phyloP scores from a whole-genome alignment of 495 filamentous ascomycete genomes.

The Aspergillus coremiiformis region DNA sequence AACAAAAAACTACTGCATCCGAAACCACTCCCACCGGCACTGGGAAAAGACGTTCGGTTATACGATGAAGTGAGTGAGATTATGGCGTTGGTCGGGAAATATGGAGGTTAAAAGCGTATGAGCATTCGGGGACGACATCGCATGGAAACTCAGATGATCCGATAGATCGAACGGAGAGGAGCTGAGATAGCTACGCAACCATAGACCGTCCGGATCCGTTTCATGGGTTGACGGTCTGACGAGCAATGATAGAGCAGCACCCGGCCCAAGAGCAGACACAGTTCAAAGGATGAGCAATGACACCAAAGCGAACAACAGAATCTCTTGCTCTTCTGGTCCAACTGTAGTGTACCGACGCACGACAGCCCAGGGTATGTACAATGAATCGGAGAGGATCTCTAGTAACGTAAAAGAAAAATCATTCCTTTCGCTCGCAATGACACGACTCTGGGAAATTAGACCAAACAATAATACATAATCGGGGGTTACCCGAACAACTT shows the following conservation, averaged over 20 bases:
- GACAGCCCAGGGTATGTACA: constrained; percentile 46
- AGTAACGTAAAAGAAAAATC: constrained; percentile 36
- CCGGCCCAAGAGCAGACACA: constrained; percentile 5
- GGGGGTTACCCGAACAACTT: constrained; percentile 31
- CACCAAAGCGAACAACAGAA: constrained; percentile 34
- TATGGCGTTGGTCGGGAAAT: constrained; percentile 30
- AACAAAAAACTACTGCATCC: constrained; percentile 33
- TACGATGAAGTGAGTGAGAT: constrained; percentile 26
- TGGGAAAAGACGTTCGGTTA: constrained; percentile 17
- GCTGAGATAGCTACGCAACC: neutral
- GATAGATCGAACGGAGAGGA: neutral
- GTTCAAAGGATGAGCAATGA: constrained; percentile 16
- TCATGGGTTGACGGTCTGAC: constrained; percentile 11
- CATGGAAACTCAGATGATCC: neutral
- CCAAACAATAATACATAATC: constrained; percentile 46
- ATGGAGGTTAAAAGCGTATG: constrained; percentile 13
- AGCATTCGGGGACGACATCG: neutral
- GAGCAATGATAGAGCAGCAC: constrained; percentile 10
- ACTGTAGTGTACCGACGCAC: constrained; percentile 42
- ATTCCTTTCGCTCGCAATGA: constrained; percentile 44
- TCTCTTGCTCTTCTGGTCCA: constrained; percentile 43
- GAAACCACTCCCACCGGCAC: constrained; percentile 23
- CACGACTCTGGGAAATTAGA: constrained; percentile 41
- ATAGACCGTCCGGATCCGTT: neutral
- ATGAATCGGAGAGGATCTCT: constrained; percentile 41